Conservation (phyloP, 2,329 filamentous ascomycete genomes). For the Neonectria punicea region DNA sequence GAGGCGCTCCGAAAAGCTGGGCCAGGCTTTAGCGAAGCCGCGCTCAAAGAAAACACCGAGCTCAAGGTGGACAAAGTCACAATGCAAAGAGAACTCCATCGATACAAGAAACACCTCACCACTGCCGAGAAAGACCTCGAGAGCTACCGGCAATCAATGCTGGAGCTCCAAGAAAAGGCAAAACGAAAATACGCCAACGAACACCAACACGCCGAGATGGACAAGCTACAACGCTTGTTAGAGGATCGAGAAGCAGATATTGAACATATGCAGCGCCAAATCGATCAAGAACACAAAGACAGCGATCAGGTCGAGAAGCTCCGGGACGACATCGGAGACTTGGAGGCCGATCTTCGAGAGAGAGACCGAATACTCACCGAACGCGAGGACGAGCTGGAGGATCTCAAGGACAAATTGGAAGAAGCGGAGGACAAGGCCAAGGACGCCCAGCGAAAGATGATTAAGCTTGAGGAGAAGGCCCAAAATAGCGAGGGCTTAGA, state of each 20-base stretch:
- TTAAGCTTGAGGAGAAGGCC: conserved; percentile 68
- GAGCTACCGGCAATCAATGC: conserved; percentile 81
- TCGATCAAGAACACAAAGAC: conserved; percentile 66
- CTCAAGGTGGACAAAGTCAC: conserved; percentile 93
- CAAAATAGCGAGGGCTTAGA: conserved; percentile 61
- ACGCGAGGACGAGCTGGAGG: conserved; percentile 79
- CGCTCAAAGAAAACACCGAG: conserved; percentile 93
- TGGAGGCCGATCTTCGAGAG: conserved; percentile 79
- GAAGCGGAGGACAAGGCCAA: conserved; percentile 69
- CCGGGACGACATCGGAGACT: conserved; percentile 77
- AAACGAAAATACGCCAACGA: conserved; percentile 81
- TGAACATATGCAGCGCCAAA: conserved; percentile 67
- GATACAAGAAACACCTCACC: conserved; percentile 85
- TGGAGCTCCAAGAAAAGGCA: conserved; percentile 83
- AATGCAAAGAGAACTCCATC: conserved; percentile 86
- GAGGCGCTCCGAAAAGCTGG: conserved; percentile 88
- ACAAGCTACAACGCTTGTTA: conserved; percentile 65
- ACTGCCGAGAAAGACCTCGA: conserved; percentile 89
- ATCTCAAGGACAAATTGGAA: conserved; percentile 65
- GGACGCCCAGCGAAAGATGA: conserved; percentile 59
- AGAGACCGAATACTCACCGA: conserved; percentile 80
- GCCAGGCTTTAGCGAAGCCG: conserved; percentile 87
- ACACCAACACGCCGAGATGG: conserved; percentile 69
- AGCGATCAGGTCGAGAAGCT: conserved; percentile 72
- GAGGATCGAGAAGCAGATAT: conserved; percentile 70